Conservation (phyloP, 2,329 filamentous ascomycete genomes). For the Saccharata proteae region DNA sequence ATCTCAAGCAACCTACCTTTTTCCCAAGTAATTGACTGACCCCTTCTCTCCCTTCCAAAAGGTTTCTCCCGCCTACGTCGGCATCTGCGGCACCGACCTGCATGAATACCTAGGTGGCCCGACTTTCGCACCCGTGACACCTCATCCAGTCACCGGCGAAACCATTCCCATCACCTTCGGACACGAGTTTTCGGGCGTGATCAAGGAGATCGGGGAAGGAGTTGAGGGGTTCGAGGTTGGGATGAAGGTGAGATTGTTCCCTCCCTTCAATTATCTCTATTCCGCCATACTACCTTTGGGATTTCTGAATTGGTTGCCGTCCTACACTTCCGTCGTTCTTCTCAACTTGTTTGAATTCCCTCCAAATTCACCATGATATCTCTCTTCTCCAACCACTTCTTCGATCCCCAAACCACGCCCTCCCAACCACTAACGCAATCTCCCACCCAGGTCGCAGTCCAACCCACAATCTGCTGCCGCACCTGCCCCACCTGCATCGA, state of each 20-base stretch:
- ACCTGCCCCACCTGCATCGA: slow-evolving; percentile 43
- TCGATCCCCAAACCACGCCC: too few relatives aligned
- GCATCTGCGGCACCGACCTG: slow-evolving; percentile 41
- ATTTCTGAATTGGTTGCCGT: too few relatives aligned
- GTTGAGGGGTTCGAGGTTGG: slow-evolving; percentile 39
- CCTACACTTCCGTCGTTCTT: too few relatives aligned
- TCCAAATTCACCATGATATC: too few relatives aligned
- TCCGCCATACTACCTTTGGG: too few relatives aligned
- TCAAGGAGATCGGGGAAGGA: slow-evolving; percentile 45
- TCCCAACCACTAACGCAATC: too few relatives aligned
- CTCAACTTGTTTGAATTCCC: too few relatives aligned
- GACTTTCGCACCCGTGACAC: slow-evolving; percentile 36
- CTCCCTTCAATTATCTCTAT: too few relatives aligned
- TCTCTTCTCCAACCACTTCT: too few relatives aligned
- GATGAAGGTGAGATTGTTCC: slow-evolving; percentile 25
- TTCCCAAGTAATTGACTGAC: neutral
- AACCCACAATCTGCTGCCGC: slow-evolving; percentile 48
- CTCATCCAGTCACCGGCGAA: slow-evolving; percentile 47
- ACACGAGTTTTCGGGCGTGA: slow-evolving; percentile 52
- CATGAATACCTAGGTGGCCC: slow-evolving; percentile 41
- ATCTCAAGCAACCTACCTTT: too few relatives aligned
- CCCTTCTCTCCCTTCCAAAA: slow-evolving; percentile 9
- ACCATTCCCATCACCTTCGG: slow-evolving; percentile 48
- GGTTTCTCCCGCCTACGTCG: slow-evolving; percentile 36
- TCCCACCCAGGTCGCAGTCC: slow-evolving; percentile 41